phyloP scores from a whole-genome alignment of 139 green algal species.

The Edaphochlamys debaryana region DNA sequence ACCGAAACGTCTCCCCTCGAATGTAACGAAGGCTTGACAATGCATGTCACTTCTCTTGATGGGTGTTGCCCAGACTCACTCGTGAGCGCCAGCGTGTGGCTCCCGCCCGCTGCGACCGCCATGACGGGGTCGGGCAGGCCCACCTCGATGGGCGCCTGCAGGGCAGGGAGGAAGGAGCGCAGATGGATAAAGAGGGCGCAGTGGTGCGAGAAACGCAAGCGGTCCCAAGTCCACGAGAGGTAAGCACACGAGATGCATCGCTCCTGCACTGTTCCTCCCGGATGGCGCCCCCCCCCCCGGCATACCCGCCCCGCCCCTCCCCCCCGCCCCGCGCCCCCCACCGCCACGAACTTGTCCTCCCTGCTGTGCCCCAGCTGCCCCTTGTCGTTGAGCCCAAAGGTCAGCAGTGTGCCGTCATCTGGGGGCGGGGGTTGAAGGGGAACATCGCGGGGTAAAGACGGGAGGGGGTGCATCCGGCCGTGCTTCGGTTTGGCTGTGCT shows the following conservation, averaged over 20 bases:
- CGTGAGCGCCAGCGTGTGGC: constrained; percentile 60
- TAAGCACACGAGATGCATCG: too few species aligned
- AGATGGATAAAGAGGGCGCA: background rate
- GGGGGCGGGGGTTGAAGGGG: background rate
- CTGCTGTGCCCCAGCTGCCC: constrained; percentile 71
- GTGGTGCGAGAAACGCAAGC: too few species aligned
- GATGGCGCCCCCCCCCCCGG: too few species aligned
- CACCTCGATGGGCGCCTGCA: constrained; percentile 63
- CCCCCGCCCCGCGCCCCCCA: constrained; percentile 13
- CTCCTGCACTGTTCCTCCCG: too few species aligned
- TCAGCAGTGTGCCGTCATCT: constrained; percentile 72
- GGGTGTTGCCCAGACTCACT: too few species aligned
- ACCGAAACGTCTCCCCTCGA: too few species aligned
- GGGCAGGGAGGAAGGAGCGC: background rate
- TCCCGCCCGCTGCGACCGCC: constrained; percentile 53
- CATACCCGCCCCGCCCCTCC: background rate
- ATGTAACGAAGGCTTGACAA: too few species aligned
- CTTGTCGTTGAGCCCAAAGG: constrained; percentile 76
- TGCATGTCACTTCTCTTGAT: too few species aligned
- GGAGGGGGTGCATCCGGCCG: background rate
- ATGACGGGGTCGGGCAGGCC: constrained; percentile 53
- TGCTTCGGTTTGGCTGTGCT: too few species aligned
- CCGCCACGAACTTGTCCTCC: constrained; percentile 51
- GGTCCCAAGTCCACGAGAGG: too few species aligned
- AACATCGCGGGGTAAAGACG: background rate